Conservation (phyloP, 2,329 filamentous ascomycete genomes). For the Clarireedia paspali region DNA sequence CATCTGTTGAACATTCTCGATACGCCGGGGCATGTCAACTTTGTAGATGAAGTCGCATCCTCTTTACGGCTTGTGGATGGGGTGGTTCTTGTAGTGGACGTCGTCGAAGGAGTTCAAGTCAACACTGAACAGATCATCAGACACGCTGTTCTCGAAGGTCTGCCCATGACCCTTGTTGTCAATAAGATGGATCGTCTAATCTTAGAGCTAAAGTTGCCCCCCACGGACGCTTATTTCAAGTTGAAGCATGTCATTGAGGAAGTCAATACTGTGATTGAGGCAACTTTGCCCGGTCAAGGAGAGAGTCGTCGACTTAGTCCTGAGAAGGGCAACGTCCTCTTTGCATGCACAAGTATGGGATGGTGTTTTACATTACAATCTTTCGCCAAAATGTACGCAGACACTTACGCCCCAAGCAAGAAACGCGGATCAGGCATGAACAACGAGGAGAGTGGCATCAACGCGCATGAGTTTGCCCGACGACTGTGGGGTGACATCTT, state of each 20-base stretch:
- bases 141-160: slow-evolving; percentile 82
- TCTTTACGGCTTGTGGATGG: slow-evolving; percentile 83
- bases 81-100: slow-evolving; percentile 87
- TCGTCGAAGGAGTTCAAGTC: slow-evolving; percentile 97
- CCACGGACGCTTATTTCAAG: slow-evolving; percentile 97
- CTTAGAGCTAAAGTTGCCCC: slow-evolving; percentile 86
- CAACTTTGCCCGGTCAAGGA: slow-evolving; percentile 72
- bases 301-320: slow-evolving; percentile 78
- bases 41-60: slow-evolving; percentile 92
- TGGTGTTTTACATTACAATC: slow-evolving; percentile 96
- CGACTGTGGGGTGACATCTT: slow-evolving; percentile 95
- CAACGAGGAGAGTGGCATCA: slow-evolving; percentile 43
- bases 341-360: slow-evolving; percentile 85
- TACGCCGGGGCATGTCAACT: slow-evolving; percentile 96
- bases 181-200: slow-evolving; percentile 98
- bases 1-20: slow-evolving; percentile 93
- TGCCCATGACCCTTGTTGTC: slow-evolving; percentile 82
- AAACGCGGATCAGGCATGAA: slow-evolving; percentile 34
- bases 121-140: slow-evolving; percentile 97
- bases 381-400: slow-evolving; percentile 93
- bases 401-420: slow-evolving; percentile 53
- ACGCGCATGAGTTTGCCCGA: slow-evolving; percentile 72
- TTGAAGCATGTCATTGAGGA: slow-evolving; percentile 97
- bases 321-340: slow-evolving; percentile 97
- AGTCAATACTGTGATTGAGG: slow-evolving; percentile 92